Evolutionary conservation across 2,329 filamentous ascomycete genomes (phyloP), one percentile per base, ranked within the genome.

Genomic region (Stachybotrys elegans): DNA sequence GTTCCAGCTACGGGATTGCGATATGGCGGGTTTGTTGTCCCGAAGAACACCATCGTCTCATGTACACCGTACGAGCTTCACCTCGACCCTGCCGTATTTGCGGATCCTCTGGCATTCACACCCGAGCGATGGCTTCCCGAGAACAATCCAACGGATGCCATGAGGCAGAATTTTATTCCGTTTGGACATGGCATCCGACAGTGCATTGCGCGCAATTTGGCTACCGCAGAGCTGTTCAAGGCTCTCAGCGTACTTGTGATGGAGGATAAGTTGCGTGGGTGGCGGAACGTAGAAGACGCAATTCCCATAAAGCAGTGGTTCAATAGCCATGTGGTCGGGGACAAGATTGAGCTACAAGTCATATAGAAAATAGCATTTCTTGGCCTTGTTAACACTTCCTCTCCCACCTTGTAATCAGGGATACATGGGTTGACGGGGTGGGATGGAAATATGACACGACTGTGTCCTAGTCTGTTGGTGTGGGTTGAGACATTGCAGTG

Each of bases 71-170:
- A 63, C 45, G 66, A 70, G 21, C 56, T 78, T 1, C 75, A 78
- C 50, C 62, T 69, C 37, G 67, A 75, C 42, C 58, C 65, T 1
- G 44, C 47, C 1, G 58, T 71, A 1, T 78, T 73, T 42, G 61
- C 65, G 0, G 56, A 71, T 4, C 66, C 75, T 0, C 49, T 56
- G 2, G 44, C 32, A 6, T 78, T 77, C 54, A 50, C 55, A 14
- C 75, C 75, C 0, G 71, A 75, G 42, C 58, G 75, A 40, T 78
- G 75, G 75, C 45, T 2, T n/a, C n/a, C n/a, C n/a, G n/a, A n/a
- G 50, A 45, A 12, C 36, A 43, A 13, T 44, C 40, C 8, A 48
- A 52, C 6, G 25, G 41, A 21, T 51, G 31, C 7, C 13, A 34
- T 34, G 31, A 7, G 17, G 14, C 31, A n/a, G 6, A 61, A 69